Conservation (phyloP, 2,329 filamentous ascomycete species). For the Microsporum canis region DNA sequence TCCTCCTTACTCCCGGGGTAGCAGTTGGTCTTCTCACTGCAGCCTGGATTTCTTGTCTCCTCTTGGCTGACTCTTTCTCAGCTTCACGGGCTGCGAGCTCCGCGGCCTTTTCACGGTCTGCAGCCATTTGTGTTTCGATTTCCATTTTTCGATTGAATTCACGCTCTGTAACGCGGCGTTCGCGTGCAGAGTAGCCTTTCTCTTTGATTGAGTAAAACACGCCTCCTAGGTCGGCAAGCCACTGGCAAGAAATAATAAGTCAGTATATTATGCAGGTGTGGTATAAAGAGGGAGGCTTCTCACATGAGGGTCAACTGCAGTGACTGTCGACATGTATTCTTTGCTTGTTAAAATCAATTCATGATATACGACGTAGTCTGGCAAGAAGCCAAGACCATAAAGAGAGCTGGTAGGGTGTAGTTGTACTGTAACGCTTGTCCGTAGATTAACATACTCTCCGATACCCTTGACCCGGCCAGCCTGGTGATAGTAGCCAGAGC, state of each 20-base stretch:
- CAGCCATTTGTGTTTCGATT: slow-evolving; percentile 83
- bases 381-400: slow-evolving; percentile 84
- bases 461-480: slow-evolving; percentile 92
- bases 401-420: slow-evolving; percentile 88
- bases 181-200: slow-evolving; percentile 82
- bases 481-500: slow-evolving; percentile 95
- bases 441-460: slow-evolving; percentile 92
- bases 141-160: slow-evolving; percentile 91
- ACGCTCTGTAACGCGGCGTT: slow-evolving; percentile 76
- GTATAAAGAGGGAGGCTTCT: slow-evolving; percentile 13
- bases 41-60: slow-evolving; percentile 28
- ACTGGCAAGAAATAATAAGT: slow-evolving; percentile 32
- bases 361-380: slow-evolving; percentile 96
- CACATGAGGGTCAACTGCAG: slow-evolving; percentile 77
- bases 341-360: slow-evolving; percentile 93
- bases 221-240: slow-evolving; percentile 89
- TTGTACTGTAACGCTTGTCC: slow-evolving; percentile 87
- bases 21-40: slow-evolving; percentile 26
- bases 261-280: not conserved
- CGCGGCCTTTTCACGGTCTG: slow-evolving; percentile 56
- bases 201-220: slow-evolving; percentile 98
- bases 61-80: slow-evolving; percentile 25
- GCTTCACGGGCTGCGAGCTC: slow-evolving; percentile 31
- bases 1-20: slow-evolving; percentile 19
- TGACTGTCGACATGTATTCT: slow-evolving; percentile 97